Base-by-base conservation (phyloP, 805 yeast genomes). In the Starmera pachycereana region DNA sequence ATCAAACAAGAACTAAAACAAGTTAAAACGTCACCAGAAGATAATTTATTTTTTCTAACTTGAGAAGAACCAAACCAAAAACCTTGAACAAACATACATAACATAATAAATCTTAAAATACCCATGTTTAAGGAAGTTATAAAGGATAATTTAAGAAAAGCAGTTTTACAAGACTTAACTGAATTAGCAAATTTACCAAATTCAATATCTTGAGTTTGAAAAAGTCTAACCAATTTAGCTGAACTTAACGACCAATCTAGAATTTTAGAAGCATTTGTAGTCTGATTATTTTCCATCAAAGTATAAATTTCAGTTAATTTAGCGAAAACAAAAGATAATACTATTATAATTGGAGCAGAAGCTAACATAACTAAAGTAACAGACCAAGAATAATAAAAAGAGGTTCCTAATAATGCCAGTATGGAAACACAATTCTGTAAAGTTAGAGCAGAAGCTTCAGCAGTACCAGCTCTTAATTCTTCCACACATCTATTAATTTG, bases 11-110 rank as follows among this genome's bases (percentile, higher is more conserved):
- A 72, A 48, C 86, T 77, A 50, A 92, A 87, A 32, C 95, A 82
- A 0, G 96, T 81, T 38, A 92, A 63, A 0, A 90, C 85, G 32
- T 76, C 70, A 11, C 84, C 81, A 2, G 86, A 62, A 1, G 63
- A 49, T 12, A 78, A 54, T 8, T 70, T 65, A 0, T 76, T 74
- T 6, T 60, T 57, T 30, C 61, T 58, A 4, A 87, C 79, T 65
- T 84, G 70, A 35, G 67, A 68, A 27, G 81, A 72, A 2, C 97
- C 99, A 61, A 81, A 90, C 86, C 95, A 88, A 51, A 92, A 84
- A 0, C 90, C 94, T 58, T 86, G 96, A 3, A 89, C 83, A 64
- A 90, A 88, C 78, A 88, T 79, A 53, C 78, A 55, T 32, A 86
- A 63, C 0, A 81, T 69, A 4, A 89, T 48, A 19, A 72, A 60